Evolutionary conservation across 1,139 yeast genomes (phyloP), one percentile per base, ranked within the genome.

Genomic region (Zhuliangozyma blackwelliae): DNA sequence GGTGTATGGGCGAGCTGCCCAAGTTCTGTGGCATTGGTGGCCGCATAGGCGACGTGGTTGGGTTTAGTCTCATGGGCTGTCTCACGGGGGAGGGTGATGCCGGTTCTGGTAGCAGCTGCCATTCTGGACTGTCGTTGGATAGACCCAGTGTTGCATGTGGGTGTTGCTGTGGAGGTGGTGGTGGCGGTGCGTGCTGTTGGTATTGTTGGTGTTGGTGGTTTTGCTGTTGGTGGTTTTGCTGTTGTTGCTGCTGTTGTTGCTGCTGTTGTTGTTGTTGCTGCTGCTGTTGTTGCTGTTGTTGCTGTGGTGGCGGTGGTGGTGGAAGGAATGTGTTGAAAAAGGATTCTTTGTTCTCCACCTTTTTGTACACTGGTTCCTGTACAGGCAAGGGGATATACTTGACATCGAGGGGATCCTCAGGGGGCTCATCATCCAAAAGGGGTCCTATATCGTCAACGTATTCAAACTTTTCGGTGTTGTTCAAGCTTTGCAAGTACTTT

Each of bases 121-220:
- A 59, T 25, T 63, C 68, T 2, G 70, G 69, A 1, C 68, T 62
- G 1, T 59, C 68, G 34, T 59, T 50, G 5, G 63, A 51, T 35
- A 63, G 54, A 5, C 68, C 57, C 19, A 77, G 75, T 5, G 77
- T 68, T 5, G 68, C 69, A 5, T 75, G 75, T 10, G 74, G 74
- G 7, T 31, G 39, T 35, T 39, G 37, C 23, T 40, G 44, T 32
- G 35, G 39, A 35, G 40, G 29, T 25, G 37, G 23, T 25, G 40
- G 11, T 33, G 43, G 27, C 29, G 41, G 27, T 16, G 16, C 16
- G 4, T 16, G 16, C 4, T 16, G 16, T 16, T 16, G 43, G 16
- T 36, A 37, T 25, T 33, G 39, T 16, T 35, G 28, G 12, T 27
- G 26, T 16, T 27, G 32, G 27, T 31, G 32, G 25, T 35, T 29